Evolutionary conservation across 192 early-diverging fungal genomes (phyloP).

Genomic region (Chytriomyces sp.): DNA sequence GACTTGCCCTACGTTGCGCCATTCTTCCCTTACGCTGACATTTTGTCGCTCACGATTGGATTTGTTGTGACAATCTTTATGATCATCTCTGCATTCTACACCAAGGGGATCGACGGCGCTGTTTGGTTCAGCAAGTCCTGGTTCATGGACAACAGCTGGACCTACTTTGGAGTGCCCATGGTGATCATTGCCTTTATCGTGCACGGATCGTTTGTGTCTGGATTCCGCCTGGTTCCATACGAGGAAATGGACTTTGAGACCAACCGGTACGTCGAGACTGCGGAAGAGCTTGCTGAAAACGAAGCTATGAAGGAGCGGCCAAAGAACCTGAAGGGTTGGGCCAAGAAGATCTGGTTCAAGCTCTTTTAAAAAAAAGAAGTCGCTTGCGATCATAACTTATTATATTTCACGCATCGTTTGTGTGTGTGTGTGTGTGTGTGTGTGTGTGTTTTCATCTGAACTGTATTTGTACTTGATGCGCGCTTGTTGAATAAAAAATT

Average conservation of each 20-base stretch:
- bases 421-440: neutral
- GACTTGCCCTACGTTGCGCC: slow-evolving; percentile 37
- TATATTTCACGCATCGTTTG: neutral
- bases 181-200: slow-evolving; percentile 18
- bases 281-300: slow-evolving; percentile 17
- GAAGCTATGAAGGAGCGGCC: slow-evolving; percentile 12
- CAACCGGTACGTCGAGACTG: slow-evolving; percentile 18
- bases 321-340: slow-evolving; percentile 30
- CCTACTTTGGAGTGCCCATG: slow-evolving; percentile 31
- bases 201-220: slow-evolving; percentile 3
- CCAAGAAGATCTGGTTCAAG: slow-evolving; percentile 26
- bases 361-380: slow-evolving; percentile 8
- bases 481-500: too few species aligned
- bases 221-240: slow-evolving; percentile 18
- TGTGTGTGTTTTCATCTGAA: neutral
- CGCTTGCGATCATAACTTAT: neutral
- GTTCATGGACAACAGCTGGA: slow-evolving; percentile 27
- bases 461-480: neutral
- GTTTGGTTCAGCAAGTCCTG: slow-evolving; percentile 17
- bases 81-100: slow-evolving; percentile 21
- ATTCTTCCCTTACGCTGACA: slow-evolving; percentile 29
- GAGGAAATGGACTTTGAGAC: slow-evolving; percentile 38
- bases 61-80: slow-evolving; percentile 20
- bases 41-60: slow-evolving; percentile 25
- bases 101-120: slow-evolving; percentile 1